Conservation (phyloP, 2,329 filamentous ascomycete species). For the Biscogniauxia mediterranea region DNA sequence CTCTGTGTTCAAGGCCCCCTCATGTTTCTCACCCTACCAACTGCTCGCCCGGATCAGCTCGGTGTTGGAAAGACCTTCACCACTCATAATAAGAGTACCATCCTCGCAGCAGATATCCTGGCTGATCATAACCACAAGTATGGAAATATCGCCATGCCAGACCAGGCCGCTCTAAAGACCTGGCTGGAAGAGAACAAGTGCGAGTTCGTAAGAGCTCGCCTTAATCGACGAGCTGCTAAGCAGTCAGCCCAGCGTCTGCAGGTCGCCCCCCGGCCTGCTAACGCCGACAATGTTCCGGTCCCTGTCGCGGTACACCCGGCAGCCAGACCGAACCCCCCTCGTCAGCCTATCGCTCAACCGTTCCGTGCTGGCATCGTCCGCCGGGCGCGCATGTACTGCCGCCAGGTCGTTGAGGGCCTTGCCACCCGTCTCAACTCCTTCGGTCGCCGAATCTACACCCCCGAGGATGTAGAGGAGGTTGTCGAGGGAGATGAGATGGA, state of each 20-base stretch:
- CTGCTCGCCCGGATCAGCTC: neutral
- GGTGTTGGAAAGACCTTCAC: neutral
- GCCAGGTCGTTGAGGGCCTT: neutral
- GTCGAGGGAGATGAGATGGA: neutral
- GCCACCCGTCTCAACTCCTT: neutral
- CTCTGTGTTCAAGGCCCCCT: neutral
- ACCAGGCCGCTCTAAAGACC: slow-evolving; percentile 3
- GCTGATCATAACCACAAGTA: slow-evolving; percentile 8
- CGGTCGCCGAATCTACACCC: neutral
- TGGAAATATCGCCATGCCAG: slow-evolving; percentile 12
- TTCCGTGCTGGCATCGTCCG: slow-evolving; percentile 2
- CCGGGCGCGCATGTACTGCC: neutral
- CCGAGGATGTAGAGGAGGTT: neutral
- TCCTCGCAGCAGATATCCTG: neutral
- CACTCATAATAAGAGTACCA: neutral
- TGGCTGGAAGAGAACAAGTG: slow-evolving; percentile 16
- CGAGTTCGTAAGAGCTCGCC: slow-evolving; percentile 6
- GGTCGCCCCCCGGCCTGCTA: neutral
- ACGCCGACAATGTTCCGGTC: neutral
- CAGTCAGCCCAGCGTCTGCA: neutral
- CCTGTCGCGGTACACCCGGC: slow-evolving; percentile 1
- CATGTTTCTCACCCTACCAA: neutral
- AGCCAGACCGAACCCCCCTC: neutral
- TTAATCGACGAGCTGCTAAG: neutral
- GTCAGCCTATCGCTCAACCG: neutral